Base-by-base conservation (phyloP, 2,329 filamentous ascomycete species). In the Colletotrichum navitas region DNA sequence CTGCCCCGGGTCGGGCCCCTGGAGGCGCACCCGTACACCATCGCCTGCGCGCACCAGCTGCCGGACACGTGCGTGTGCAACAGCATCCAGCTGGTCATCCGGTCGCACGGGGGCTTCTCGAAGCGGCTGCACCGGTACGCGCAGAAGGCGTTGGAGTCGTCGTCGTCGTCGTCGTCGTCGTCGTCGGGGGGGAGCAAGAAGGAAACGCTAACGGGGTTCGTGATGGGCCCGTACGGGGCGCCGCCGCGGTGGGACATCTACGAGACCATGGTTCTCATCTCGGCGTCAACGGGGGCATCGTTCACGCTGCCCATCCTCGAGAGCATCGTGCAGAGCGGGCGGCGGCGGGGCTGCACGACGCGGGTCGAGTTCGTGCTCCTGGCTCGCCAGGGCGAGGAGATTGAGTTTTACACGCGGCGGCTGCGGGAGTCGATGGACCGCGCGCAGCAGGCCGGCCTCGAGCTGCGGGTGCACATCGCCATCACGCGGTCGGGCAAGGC, bases 261-360 rank as follows among this genome's bases (percentile, higher is more conserved):
- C 76, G 89, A 91, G 78, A 89, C 88, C 0, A 78, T 91, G 54
- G 80, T 91, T 5, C 81, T 91, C 4, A 86, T 91, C 52, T 89
- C 88, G 0, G 89, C 89, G 0, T 91, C 89, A 0, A 91, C 89
- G 0, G 89, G 89, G n/a, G 86, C 88, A 1, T 90, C 88, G 4
- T 91, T 89, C 66, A 89, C 87, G 1, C 78, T 91, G 7, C 88
- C 89, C 0, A 88, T 91, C 3, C 80, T 91, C 0, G 88, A 91
- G 74, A 85, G 84, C 72, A 81, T 89, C 2, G 81, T 89, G 1
- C 81, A 82, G 41, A 77, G 81, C 0, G 41, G 41, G 14, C 79
- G 79, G 12, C 74, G 69, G 1, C 79, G 79, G 2, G 83, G 82
- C 14, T 91, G 89, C 74, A 85, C 84, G 10, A 85, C 84, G 66